Evolutionary conservation across 331 rosid species (phyloP), one percentile per base, ranked within the genome.

Genomic region (Dryas integrifolia): DNA sequence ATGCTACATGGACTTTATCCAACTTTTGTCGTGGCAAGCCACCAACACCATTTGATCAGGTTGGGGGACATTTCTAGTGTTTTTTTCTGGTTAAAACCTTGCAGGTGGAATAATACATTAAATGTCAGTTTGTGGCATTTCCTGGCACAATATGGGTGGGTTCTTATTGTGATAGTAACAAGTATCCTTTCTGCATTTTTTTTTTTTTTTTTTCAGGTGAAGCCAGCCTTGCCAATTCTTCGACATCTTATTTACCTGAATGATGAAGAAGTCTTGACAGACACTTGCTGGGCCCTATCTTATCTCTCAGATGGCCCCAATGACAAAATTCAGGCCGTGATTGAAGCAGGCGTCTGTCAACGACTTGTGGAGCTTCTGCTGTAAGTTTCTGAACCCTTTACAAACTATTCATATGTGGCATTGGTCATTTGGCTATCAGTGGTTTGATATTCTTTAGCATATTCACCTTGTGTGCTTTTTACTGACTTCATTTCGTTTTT

Each of bases 221-320:
- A 73, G 77, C 81, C 82, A 15, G 89, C 91, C 30, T 75, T 87
- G 40, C 88, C 96, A 70, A 56, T 84, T 74, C 88, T 90, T 18
- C 80, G 26, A 70, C 84, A 79, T 45, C 88, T 90, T 63, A 84
- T 86, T 65, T 70, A 76, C 82, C 60, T 77, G 55, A 84, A 60
- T 16, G 92, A 90, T 79, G 88, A 86, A 73, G 88, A 88, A 76
- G 88, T 88, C 56, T 45, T 90, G 72, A 76, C 87, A 46, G 81
- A 90, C 72, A 89, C 86, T 51, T 90, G 89, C 74, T 86, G 91
- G 96, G 89, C 91, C 72, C 89, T 90, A 62, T 81, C 87, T 26
- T 86, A 88, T 77, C 89, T 90, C 82, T 84, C 92, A 39, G 91
- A 90, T 56, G 89, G 86, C 73, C 76, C 91, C 9, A 72, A 77